phyloP scores from a whole-genome alignment of 2,329 filamentous ascomycete genomes.

The Penicillium polonicum region DNA sequence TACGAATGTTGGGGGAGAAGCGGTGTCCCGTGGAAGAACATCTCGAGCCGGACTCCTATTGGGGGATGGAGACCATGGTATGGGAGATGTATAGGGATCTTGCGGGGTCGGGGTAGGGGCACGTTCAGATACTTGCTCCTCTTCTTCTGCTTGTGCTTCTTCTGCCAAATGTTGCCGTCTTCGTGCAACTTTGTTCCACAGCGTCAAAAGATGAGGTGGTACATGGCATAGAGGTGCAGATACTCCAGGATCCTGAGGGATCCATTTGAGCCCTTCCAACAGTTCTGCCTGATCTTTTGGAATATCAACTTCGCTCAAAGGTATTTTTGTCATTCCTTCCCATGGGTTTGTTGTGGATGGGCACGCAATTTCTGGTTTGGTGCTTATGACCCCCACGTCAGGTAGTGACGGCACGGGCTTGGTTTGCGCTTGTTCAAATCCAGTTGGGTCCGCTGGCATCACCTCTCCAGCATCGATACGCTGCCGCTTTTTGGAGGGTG shows the following conservation, averaged over 20 bases:
- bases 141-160: slow-evolving; percentile 4
- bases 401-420: not conserved
- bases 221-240: slow-evolving; percentile 33
- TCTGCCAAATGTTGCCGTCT: slow-evolving; percentile 9
- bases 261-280: slow-evolving; percentile 43
- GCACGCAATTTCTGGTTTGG: not conserved
- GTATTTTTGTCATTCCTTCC: slow-evolving; percentile 40
- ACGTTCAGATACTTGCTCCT: slow-evolving; percentile 1
- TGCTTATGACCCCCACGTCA: not conserved
- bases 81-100: slow-evolving; percentile 18
- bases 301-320: slow-evolving; percentile 46
- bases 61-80: slow-evolving; percentile 23
- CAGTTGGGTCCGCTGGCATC: not conserved
- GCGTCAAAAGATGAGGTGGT: slow-evolving; percentile 34
- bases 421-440: not conserved
- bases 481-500: slow-evolving; percentile 18
- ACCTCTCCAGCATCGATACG: not conserved
- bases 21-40: slow-evolving; percentile 32
- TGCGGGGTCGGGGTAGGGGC: slow-evolving; percentile 14
- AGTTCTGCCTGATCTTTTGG: slow-evolving; percentile 52
- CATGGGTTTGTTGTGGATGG: slow-evolving; percentile 24
- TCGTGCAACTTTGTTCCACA: slow-evolving; percentile 37
- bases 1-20: slow-evolving; percentile 18
- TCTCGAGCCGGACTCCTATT: slow-evolving; percentile 10
- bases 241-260: slow-evolving; percentile 35